These are phyloP conservation scores for Pyrenula aspistea DNA, from an alignment of 495 filamentous ascomycete genomes.

Conservation along the genomic window DNA sequence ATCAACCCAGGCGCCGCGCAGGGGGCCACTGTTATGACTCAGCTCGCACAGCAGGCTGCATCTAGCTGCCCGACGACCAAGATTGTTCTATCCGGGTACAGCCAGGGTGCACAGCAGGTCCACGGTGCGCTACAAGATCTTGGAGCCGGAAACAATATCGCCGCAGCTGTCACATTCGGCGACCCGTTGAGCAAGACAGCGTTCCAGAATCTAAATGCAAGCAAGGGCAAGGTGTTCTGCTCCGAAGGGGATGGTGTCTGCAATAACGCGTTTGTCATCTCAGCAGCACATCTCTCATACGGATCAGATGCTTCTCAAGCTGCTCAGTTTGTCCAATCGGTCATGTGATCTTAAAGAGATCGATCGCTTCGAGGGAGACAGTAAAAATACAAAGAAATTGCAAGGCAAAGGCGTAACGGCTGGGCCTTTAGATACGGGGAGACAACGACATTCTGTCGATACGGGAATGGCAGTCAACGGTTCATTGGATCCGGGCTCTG, in stretches of 20 bases:
- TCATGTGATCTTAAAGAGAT: neutral
- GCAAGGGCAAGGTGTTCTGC: constrained; percentile 40
- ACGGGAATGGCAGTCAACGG: too few species aligned
- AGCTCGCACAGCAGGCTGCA: constrained; percentile 30
- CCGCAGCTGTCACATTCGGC: constrained; percentile 41
- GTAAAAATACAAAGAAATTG: too few species aligned
- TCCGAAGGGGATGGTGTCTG: constrained; percentile 43
- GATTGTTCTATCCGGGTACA: constrained; percentile 48
- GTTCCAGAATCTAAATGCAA: constrained; percentile 29
- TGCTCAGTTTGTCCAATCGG: constrained; percentile 23
- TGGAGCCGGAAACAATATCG: constrained; percentile 12
- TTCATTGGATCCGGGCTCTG: too few species aligned
- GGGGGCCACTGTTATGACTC: constrained; percentile 35
- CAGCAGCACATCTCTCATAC: constrained; percentile 43
- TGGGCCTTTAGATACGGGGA: too few species aligned
- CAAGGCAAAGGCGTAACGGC: too few species aligned
- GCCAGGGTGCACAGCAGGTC: constrained; percentile 40
- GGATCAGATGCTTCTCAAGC: constrained; percentile 30
- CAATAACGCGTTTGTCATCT: constrained; percentile 25
- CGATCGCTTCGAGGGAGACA: too few species aligned
- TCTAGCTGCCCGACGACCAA: constrained; percentile 44
- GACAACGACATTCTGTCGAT: too few species aligned
- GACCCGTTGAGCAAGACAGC: constrained; percentile 37
- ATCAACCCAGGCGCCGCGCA: constrained; percentile 21
- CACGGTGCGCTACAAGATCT: constrained; percentile 34